These are phyloP conservation scores for Geotrichum aggregatum DNA, from an alignment of 1,139 yeast species.

Conservation along the genomic window DNA sequence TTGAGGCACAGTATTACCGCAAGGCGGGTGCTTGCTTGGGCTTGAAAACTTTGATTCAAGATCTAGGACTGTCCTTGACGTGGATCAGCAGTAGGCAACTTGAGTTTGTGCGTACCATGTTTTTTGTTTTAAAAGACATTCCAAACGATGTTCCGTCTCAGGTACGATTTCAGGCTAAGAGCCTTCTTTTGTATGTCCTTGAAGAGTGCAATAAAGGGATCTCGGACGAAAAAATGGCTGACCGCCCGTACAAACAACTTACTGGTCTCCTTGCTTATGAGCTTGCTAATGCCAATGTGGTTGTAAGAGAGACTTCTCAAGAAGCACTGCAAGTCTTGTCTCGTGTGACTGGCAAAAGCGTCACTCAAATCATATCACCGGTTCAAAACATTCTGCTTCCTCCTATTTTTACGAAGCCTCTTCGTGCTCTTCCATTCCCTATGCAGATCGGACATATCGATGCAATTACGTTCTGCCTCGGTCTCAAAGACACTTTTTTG, in stretches of 20 bases:
- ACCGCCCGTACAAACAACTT: conserved; percentile 75
- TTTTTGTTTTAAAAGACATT: conserved; percentile 86
- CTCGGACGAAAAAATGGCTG: conserved; percentile 53
- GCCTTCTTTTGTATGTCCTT: conserved; percentile 59
- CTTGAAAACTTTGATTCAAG: conserved; percentile 64
- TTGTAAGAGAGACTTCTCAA: conserved; percentile 80
- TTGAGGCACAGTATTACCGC: conserved; percentile 77
- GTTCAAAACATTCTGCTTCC: conserved; percentile 78
- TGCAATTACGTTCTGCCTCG: conserved; percentile 86
- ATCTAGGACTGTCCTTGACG: conserved; percentile 58
- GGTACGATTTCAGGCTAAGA: conserved; percentile 68
- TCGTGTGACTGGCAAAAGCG: conserved; percentile 62
- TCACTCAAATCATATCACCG: conserved; percentile 73
- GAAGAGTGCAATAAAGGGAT: conserved; percentile 60
- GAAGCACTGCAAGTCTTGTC: conserved; percentile 64
- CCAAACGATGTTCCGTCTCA: conserved; percentile 83
- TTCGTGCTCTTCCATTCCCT: conserved; percentile 93
- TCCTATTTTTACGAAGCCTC: conserved; percentile 94
- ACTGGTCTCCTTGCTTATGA: conserved; percentile 88
- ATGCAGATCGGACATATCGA: conserved; percentile 98
- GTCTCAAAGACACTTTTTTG: conserved; percentile 73
- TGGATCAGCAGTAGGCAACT: conserved; percentile 78
- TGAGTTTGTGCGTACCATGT: conserved; percentile 79
- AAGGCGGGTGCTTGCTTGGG: conserved; percentile 91
- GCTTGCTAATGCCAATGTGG: conserved; percentile 78